These are phyloP conservation scores for Stephania cephalantha DNA, from an alignment of 164 flowering plant species.

Conservation along the genomic window DNA sequence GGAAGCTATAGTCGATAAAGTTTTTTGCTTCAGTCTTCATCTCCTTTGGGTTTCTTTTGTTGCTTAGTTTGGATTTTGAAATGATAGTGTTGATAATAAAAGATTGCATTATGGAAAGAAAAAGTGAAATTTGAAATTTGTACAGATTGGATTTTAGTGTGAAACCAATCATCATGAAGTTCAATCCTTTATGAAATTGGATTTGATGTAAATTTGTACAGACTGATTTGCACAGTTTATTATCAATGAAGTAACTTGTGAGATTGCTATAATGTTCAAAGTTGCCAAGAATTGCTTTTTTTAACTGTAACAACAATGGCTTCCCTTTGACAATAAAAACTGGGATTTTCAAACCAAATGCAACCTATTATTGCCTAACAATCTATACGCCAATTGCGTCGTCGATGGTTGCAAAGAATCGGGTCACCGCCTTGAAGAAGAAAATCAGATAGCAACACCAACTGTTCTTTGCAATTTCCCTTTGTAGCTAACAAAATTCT, in stretches of 20 bases:
- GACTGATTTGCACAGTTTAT: background rate
- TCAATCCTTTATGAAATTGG: background rate
- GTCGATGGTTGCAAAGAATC: background rate
- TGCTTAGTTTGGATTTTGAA: slow-evolving; percentile 15
- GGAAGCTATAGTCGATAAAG: slow-evolving; percentile 9
- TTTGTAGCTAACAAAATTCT: slow-evolving; percentile 21
- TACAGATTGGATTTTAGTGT: background rate
- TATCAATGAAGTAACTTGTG: background rate
- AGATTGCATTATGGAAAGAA: background rate
- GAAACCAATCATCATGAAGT: background rate
- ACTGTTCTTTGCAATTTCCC: background rate
- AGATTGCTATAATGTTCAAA: background rate
- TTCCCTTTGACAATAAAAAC: background rate
- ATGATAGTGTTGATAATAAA: background rate
- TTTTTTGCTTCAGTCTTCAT: slow-evolving; percentile 8
- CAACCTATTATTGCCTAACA: background rate
- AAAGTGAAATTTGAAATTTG: background rate
- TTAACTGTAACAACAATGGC: background rate
- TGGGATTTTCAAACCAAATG: background rate
- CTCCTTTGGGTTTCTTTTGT: slow-evolving; percentile 21
- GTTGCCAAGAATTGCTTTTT: background rate
- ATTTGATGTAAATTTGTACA: slow-evolving; percentile 6
- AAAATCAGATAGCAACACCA: slow-evolving; percentile 4
- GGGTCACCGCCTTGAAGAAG: background rate
- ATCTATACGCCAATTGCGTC: background rate